A percentile compares a stretch with the other conserved stretches of the same genome.
These are phyloP conservation scores for Dysphania ambrosioides DNA, from an alignment of 148 eudicot species.

Conservation along the genomic window DNA sequence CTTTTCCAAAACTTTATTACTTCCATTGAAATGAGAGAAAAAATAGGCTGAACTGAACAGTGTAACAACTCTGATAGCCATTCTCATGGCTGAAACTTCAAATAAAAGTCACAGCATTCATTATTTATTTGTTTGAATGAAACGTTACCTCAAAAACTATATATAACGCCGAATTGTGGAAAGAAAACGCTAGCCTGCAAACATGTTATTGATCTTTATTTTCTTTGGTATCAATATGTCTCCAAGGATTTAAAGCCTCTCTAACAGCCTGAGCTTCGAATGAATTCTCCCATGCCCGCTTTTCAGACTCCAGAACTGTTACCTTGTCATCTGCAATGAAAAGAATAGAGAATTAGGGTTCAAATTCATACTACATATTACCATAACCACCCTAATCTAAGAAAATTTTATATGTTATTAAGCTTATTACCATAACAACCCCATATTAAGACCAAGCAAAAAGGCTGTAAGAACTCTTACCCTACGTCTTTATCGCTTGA, in stretches of 20 bases:
- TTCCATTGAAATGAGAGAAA: not conserved
- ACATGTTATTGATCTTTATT: constrained; percentile 10
- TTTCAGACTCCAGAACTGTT: constrained; percentile 76
- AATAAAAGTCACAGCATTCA: not conserved
- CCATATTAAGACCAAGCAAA: not conserved
- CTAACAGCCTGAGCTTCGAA: constrained; percentile 82
- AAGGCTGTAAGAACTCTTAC: not conserved
- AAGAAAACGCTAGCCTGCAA: not conserved
- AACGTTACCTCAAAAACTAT: not conserved
- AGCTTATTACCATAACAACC: not conserved
- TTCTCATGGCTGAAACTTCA: not conserved
- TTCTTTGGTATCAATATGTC: constrained; percentile 42
- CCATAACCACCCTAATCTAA: not conserved
- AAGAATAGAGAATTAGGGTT: constrained; percentile 4
- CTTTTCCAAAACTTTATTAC: too few species aligned
- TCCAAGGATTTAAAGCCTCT: constrained; percentile 93
- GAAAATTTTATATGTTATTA: too few species aligned
- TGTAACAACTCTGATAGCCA: not conserved
- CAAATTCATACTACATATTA: not conserved
- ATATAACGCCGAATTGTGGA: not conserved
- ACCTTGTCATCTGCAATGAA: constrained; percentile 77
- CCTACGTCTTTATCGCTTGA: not conserved
- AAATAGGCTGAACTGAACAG: not conserved
- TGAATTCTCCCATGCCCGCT: constrained; percentile 80
- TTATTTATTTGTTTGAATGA: not conserved